phyloP scores from a whole-genome alignment of 2,329 filamentous ascomycete genomes.

The Elsinoe perseae region DNA sequence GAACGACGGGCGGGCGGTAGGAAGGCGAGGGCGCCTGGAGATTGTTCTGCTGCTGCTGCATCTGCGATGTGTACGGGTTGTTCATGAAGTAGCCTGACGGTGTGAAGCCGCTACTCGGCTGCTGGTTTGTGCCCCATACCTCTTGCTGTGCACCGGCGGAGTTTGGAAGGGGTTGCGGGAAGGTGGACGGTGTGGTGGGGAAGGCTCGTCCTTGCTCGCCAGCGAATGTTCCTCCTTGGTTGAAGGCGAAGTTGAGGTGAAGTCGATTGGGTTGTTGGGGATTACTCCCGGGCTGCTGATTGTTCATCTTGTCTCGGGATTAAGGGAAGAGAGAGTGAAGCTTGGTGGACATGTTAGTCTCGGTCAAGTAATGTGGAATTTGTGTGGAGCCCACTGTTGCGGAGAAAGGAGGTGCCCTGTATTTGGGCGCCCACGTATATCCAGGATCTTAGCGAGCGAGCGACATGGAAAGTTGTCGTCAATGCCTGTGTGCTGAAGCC shows the following conservation, averaged over 20 bases:
- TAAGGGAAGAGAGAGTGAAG: neutral
- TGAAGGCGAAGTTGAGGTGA: conserved; percentile 46
- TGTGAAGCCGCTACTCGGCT: conserved; percentile 36
- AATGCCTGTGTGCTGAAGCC: neutral
- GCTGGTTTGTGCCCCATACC: conserved; percentile 45
- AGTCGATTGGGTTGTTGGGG: conserved; percentile 36
- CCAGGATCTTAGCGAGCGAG: neutral
- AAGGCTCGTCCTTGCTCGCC: conserved; percentile 41
- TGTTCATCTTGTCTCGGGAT: conserved; percentile 6
- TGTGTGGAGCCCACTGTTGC: conserved; percentile 4
- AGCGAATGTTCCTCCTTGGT: conserved; percentile 36
- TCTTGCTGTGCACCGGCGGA: conserved; percentile 52
- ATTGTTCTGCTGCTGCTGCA: conserved; percentile 26
- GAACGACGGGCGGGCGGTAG: conserved; percentile 46
- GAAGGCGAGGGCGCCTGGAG: conserved; percentile 29
- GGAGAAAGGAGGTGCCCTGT: conserved; percentile 4
- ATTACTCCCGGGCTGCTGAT: neutral
- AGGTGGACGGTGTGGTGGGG: conserved; percentile 80
- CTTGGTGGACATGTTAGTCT: conserved; percentile 6
- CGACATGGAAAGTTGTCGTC: neutral
- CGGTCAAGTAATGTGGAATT: neutral
- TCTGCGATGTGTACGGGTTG: conserved; percentile 35
- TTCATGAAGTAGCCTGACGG: conserved; percentile 45
- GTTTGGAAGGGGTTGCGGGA: conserved; percentile 73
- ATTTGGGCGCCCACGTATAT: neutral